A percentile compares a stretch with the other conserved stretches of the same genome.
Conservation (phyloP, 345 rosid genomes). For the Lepidium aucheri region DNA sequence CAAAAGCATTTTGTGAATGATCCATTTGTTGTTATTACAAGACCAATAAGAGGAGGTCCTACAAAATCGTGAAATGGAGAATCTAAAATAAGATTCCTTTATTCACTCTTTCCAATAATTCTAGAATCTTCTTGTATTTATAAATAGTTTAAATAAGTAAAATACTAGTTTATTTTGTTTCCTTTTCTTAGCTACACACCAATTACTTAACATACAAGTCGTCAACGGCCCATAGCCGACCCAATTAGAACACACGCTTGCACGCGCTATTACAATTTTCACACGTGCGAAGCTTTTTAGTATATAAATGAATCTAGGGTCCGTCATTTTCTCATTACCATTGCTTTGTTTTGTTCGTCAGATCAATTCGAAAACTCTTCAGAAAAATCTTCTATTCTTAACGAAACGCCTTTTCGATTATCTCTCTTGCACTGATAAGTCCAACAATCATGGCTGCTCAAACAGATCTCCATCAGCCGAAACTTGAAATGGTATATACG, state of each 20-base stretch:
- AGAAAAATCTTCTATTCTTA: neutral
- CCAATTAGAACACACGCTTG: neutral
- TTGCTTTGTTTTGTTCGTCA: conserved; percentile 20
- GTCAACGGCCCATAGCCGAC: conserved; percentile 25
- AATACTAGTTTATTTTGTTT: neutral
- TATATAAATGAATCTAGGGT: neutral
- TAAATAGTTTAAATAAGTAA: neutral
- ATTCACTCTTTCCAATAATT: neutral
- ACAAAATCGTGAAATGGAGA: neutral
- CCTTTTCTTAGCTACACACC: conserved; percentile 19
- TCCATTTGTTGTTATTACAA: neutral
- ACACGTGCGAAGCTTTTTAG: neutral
- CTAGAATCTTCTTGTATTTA: neutral
- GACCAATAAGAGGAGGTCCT: neutral
- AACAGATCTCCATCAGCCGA: conserved; percentile 22
- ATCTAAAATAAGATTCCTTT: neutral
- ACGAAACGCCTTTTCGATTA: neutral
- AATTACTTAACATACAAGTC: conserved; percentile 23
- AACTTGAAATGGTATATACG: conserved; percentile 19
- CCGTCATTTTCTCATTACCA: conserved; percentile 16
- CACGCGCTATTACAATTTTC: neutral
- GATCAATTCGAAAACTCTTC: neutral
- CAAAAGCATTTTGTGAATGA: too few relatives aligned
- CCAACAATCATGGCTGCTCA: conserved; percentile 24
- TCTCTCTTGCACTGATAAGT: neutral